Percentiles rank a stretch among this genome's conserved stretches.
Evolutionary conservation across 1,284 basidiomycete species (phyloP).

Genomic region (Malassezia japonica): DNA sequence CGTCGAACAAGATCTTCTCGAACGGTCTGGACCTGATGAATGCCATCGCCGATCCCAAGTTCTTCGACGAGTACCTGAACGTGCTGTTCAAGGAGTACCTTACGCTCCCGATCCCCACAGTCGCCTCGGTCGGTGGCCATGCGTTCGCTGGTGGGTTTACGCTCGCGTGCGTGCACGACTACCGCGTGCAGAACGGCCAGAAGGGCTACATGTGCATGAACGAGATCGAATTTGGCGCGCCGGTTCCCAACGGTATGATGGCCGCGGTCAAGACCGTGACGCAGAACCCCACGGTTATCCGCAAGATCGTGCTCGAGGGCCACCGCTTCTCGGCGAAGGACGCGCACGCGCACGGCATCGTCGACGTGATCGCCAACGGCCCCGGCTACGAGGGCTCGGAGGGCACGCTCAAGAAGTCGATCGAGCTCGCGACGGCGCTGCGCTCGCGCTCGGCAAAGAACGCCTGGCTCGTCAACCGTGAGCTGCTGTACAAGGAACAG

Average conservation of each 20-base stretch:
- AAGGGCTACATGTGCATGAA: constrained; percentile 69
- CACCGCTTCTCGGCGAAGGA: constrained; percentile 70
- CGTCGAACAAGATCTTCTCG: constrained; percentile 32
- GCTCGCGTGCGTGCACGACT: constrained; percentile 72
- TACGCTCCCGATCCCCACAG: constrained; percentile 54
- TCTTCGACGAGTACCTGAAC: constrained; percentile 54
- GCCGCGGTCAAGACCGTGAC: constrained; percentile 62
- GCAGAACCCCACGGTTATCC: constrained; percentile 56
- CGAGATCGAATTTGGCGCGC: constrained; percentile 53
- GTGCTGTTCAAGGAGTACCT: constrained; percentile 50
- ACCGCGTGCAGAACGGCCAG: constrained; percentile 75
- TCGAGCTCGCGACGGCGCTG: constrained; percentile 49
- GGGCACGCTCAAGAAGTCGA: constrained; percentile 54
- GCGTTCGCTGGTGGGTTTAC: constrained; percentile 79
- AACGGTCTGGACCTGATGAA: constrained; percentile 65
- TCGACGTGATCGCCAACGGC: constrained; percentile 60
- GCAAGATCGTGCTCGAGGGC: constrained; percentile 72
- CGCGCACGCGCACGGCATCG: constrained; percentile 59
- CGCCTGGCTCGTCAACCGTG: constrained; percentile 54
- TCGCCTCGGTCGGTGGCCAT: constrained; percentile 84
- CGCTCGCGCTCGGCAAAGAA: constrained; percentile 50
- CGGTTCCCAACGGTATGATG: constrained; percentile 47
- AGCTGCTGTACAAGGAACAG: constrained; percentile 28
- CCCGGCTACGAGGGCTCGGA: constrained; percentile 52
- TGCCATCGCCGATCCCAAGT: constrained; percentile 58